These are phyloP conservation scores for Pichia sp. DNA, from an alignment of 1,139 yeast species.

Conservation along the genomic window DNA sequence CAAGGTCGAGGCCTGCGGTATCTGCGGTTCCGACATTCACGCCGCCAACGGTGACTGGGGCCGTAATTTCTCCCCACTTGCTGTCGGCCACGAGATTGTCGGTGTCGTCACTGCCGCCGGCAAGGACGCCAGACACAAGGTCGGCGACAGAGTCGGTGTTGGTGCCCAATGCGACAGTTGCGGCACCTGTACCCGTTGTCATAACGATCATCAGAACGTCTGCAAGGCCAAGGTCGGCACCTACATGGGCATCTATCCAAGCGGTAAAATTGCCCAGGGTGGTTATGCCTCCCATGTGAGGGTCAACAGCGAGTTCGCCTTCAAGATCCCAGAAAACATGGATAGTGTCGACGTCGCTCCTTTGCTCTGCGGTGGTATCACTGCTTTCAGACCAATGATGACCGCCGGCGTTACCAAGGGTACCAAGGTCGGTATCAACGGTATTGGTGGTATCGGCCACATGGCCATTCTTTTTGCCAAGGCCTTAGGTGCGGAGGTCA, in stretches of 20 bases:
- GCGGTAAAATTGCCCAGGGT: conserved; percentile 44
- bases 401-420: conserved; percentile 38
- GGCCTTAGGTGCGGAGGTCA: conserved; percentile 54
- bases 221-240: conserved; percentile 40
- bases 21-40: conserved; percentile 55
- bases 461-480: conserved; percentile 52
- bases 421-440: conserved; percentile 46
- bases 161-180: conserved; percentile 54
- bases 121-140: conserved; percentile 34
- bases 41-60: conserved; percentile 40
- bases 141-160: conserved; percentile 60
- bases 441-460: conserved; percentile 60
- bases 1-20: conserved; percentile 48
- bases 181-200: conserved; percentile 43
- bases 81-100: conserved; percentile 46
- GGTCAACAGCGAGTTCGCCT: conserved; percentile 46
- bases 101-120: conserved; percentile 44
- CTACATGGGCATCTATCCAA: conserved; percentile 39
- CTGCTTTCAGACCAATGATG: conserved; percentile 51
- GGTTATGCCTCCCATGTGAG: conserved; percentile 57
- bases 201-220: conserved; percentile 40
- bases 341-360: conserved; percentile 50
- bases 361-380: conserved; percentile 61
- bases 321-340: conserved; percentile 51
- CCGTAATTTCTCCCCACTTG: conserved; percentile 22